Evolutionary conservation across 2,329 filamentous ascomycete genomes (phyloP).

Genomic region (Scedosporium dehoogii): DNA sequence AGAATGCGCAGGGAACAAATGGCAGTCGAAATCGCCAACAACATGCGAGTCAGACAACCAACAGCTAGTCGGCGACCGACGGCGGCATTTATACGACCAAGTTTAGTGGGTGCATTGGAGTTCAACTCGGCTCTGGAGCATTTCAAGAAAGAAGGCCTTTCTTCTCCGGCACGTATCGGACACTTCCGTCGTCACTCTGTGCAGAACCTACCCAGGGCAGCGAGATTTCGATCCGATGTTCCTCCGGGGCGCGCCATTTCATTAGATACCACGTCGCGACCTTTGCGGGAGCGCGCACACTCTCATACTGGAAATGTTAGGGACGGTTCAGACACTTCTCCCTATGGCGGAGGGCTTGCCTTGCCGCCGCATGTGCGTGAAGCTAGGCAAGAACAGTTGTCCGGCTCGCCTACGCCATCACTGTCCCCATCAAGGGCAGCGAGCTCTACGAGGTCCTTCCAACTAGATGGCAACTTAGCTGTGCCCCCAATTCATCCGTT

Average conservation of each 20-base stretch:
- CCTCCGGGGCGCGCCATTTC: not conserved
- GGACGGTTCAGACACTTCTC: not conserved
- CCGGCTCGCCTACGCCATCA: not conserved
- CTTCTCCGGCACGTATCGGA: not conserved
- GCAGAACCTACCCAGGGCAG: not conserved
- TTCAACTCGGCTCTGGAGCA: slow-evolving; percentile 88
- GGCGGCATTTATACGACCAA: slow-evolving; percentile 80
- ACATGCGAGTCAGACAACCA: slow-evolving; percentile 79
- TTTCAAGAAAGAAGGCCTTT: slow-evolving; percentile 56
- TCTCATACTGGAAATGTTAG: slow-evolving; percentile 3
- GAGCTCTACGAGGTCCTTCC: slow-evolving; percentile 12
- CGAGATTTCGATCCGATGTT: not conserved
- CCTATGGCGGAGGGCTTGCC: not conserved
- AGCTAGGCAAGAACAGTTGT: not conserved
- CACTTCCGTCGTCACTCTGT: slow-evolving; percentile 2
- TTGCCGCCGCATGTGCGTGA: slow-evolving; percentile 3
- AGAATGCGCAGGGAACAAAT: slow-evolving; percentile 51
- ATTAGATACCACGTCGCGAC: not conserved
- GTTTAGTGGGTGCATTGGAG: slow-evolving; percentile 85
- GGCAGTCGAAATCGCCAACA: slow-evolving; percentile 77
- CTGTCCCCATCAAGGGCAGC: slow-evolving; percentile 5
- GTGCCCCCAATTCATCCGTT: slow-evolving; percentile 25
- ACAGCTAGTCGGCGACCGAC: slow-evolving; percentile 57
- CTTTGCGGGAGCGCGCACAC: not conserved
- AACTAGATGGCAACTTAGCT: slow-evolving; percentile 29